Base-by-base conservation (phyloP, 83 land plant species). In the Diphasiastrum complanatum region DNA sequence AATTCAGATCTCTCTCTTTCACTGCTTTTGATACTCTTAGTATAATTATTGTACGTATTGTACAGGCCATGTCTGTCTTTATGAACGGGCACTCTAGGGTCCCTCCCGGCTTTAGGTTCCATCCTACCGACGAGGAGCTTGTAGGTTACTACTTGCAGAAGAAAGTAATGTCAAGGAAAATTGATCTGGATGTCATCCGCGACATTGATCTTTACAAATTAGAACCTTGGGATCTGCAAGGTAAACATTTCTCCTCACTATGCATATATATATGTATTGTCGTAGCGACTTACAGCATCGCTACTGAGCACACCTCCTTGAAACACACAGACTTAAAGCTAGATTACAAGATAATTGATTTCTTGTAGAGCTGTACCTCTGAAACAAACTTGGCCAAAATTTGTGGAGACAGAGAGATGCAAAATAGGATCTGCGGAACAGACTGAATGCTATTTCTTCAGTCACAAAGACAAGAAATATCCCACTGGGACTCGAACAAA, bases 171-270 rank as follows among this genome's bases (percentile, higher is more conserved):
- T 74, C 46, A 27, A 75, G 80, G 69, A 80, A 83, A 57, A 83
- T 83, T 45, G 86, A 83, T 61, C 72, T 83, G 6, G 84, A 83
- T 67, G 86, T 83, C 18, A 83, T 83, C 57, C 83, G 78, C 19
- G 86, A 83, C 18, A 74, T 83, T 35, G 86, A 83, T 77, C 83
- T 83, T 28, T 81, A 83, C 57, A 83, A 80, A 75, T 78, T 83
- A 30, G 86, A 83, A 26, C 86, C 86, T 0, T 83, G 86, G 86
- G 86, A 83, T 43, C 66, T 83, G 38, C 83, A 83, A 68, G 86
- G 86, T 83, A 59, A n/a, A 2, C 2, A 3, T 8, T n/a, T 18
- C 24, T 25, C 1, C 69, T 40, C 18, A 8, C 8, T 40, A 8
- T 19, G n/a, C 6, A 11, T 46, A 2, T 3, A 25, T 63, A 51